phyloP scores from a whole-genome alignment of 805 yeast species.

The Kockiozyma suomiensis region DNA sequence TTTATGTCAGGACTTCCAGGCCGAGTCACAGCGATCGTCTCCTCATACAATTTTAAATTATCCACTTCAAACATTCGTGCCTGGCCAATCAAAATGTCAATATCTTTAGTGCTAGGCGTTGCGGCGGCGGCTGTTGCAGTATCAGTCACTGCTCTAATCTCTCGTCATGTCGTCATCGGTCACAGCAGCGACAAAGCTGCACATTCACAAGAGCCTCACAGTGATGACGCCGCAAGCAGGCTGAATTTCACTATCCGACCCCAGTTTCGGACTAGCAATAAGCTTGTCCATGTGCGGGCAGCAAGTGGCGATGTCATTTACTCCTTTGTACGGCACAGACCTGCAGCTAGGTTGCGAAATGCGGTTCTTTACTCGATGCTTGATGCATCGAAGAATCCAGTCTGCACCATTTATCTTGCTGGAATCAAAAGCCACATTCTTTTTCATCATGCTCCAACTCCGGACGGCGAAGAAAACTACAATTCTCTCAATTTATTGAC shows the following conservation, averaged over 20 bases:
- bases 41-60: background rate
- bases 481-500: background rate
- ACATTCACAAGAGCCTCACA: background rate
- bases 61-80: background rate
- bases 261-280: constrained; percentile 24
- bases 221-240: constrained; percentile 5
- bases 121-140: background rate
- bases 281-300: constrained; percentile 16
- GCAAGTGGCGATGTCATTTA: constrained; percentile 16
- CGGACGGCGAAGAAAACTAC: background rate
- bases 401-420: constrained; percentile 20
- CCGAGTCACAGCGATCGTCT: background rate
- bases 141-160: background rate
- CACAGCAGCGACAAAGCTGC: background rate
- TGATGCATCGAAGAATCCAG: background rate
- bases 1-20: background rate
- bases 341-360: background rate
- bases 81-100: background rate
- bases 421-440: constrained; percentile 22
- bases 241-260: constrained; percentile 24
- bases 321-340: constrained; percentile 19
- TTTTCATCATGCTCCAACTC: constrained; percentile 6
- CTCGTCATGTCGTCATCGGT: background rate
- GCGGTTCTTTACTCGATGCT: constrained; percentile 24
- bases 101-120: background rate